Conservation (phyloP, 208 protist species). For the Phytomonas serpens region DNA sequence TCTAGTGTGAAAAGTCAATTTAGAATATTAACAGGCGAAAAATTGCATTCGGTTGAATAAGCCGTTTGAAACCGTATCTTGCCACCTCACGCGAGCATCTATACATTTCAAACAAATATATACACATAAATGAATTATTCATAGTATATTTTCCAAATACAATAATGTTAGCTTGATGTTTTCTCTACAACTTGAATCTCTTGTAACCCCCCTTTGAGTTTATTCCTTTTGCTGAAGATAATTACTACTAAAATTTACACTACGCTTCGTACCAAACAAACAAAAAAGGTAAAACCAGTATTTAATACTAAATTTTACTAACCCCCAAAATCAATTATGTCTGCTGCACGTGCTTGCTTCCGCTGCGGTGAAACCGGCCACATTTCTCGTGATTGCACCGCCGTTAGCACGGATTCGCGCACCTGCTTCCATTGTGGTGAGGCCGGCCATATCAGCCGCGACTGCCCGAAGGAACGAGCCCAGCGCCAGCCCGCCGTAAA, state of each 20-base stretch:
- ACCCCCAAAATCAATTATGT: slow-evolving; percentile 12
- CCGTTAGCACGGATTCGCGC: slow-evolving; percentile 29
- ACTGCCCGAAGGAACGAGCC: slow-evolving; percentile 37
- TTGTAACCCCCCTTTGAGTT: not conserved
- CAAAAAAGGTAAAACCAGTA: slow-evolving; percentile 15
- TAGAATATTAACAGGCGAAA: not conserved
- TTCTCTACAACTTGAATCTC: not conserved
- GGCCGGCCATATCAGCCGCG: slow-evolving; percentile 54
- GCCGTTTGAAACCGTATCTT: not conserved
- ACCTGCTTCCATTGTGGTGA: slow-evolving; percentile 63
- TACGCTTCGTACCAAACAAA: slow-evolving; percentile 1
- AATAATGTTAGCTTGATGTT: not conserved
- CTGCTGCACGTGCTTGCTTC: slow-evolving; percentile 49
- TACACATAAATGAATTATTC: not conserved
- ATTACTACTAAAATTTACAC: not conserved
- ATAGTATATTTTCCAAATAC: not conserved
- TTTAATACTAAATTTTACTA: slow-evolving; percentile 3
- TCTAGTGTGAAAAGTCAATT: not conserved
- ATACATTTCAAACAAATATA: slow-evolving; percentile 1
- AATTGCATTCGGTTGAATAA: not conserved
- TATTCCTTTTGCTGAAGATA: not conserved
- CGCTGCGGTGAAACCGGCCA: slow-evolving; percentile 53
- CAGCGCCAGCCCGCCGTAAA: slow-evolving; percentile 21
- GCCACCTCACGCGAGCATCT: not conserved
- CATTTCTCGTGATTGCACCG: slow-evolving; percentile 52